Evolutionary conservation across 108 stramenopile genomes (phyloP), one percentile per base, ranked within the genome.

Genomic region (Mediolabrus comicus): DNA sequence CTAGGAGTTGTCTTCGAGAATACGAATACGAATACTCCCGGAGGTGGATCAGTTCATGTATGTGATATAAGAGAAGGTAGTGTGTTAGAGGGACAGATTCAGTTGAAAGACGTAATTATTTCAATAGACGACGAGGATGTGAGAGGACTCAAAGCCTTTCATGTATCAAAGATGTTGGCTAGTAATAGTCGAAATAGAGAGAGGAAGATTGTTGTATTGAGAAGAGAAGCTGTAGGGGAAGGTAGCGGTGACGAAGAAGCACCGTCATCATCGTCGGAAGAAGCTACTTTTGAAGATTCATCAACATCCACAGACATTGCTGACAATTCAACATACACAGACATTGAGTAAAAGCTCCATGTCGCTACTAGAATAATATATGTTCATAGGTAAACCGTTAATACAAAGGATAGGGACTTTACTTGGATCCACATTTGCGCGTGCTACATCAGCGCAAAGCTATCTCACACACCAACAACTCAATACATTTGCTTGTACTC

Each of bases 401-500:
- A 8, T 22, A 49, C 22, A n/a, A 16, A 49, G 6, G 6, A 24
- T 49, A 49, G 17, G n/a, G n/a, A 22, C 46, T 22, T 22, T 49
- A 24, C 46, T 49, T 22, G 46, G 19, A 9, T 49, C 22, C 22
- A 49, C 46, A 49, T 49, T 22, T 38, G 36, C 14, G 36, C 36
- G 36, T 7, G 14, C 9, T 13, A 10, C 36, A 7, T 13, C 10
- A 41, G 16, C 19, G 22, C 5, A 49, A 24, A 49, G 3, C n/a
- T 6, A 19, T 24, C 22, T 22, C 46, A 7, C 3, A 0, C 22
- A n/a, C n/a, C n/a, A n/a, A n/a, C 46, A 49, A 55, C 39, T 69
- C 65, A 76, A 69, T 76, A 76, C 35, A 58, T 69, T 43, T 76
- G 75, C 65, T 87, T 94, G 74, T 96, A 97, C 66, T 95, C 96